These are phyloP conservation scores for Rhizopogon roseolus DNA, from an alignment of 768 basidiomycete species.

Conservation along the genomic window DNA sequence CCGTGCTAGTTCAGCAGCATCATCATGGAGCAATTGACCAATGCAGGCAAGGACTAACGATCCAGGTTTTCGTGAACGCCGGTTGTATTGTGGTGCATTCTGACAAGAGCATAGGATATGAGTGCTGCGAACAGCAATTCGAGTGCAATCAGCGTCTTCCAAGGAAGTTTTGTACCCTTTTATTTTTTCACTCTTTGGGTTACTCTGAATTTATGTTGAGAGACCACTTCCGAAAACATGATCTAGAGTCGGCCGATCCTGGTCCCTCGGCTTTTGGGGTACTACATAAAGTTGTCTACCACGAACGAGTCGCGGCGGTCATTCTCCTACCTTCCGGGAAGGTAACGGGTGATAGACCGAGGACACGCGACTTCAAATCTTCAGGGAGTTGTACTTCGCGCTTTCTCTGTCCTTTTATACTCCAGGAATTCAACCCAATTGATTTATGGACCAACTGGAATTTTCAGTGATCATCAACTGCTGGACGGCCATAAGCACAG, in stretches of 20 bases:
- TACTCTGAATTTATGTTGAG: no score
- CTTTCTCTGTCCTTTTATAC: slow-evolving; percentile 5
- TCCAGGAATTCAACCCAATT: no score
- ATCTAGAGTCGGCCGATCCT: neutral
- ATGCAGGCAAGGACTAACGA: no score
- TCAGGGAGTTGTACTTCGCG: slow-evolving; percentile 8
- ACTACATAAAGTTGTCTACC: neutral
- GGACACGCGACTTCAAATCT: slow-evolving; percentile 3
- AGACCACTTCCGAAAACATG: neutral
- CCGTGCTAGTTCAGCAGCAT: no score
- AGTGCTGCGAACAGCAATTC: no score
- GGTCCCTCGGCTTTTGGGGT: neutral
- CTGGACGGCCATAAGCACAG: neutral
- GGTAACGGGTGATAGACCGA: slow-evolving; percentile 5
- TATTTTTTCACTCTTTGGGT: no score
- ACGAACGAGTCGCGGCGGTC: neutral
- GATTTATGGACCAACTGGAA: slow-evolving; percentile 3
- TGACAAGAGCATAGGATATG: no score
- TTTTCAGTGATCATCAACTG: neutral
- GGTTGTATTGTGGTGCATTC: no score
- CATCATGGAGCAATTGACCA: no score
- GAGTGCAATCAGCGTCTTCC: no score
- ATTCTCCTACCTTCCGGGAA: slow-evolving; percentile 2
- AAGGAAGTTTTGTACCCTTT: no score
- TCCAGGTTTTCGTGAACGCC: no score